A percentile compares a stretch with the other conserved stretches of the same genome.
These are phyloP conservation scores for Kazachstania taianensis DNA, from an alignment of 805 yeast genomes.

Conservation along the genomic window DNA sequence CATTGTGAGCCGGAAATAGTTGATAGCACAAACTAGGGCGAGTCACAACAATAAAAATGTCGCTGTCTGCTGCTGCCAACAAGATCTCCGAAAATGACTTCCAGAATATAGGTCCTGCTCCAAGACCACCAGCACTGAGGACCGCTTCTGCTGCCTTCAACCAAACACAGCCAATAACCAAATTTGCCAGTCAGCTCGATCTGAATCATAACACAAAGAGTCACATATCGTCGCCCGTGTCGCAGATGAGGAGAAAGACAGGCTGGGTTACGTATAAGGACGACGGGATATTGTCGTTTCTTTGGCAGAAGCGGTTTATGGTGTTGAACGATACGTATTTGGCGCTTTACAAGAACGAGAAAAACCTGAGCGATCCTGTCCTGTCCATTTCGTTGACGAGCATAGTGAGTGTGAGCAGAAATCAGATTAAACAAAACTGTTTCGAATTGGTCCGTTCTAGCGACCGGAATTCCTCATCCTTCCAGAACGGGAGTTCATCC, in stretches of 20 bases:
- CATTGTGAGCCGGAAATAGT: too few species aligned
- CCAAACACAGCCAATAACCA: conserved; percentile 29
- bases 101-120: conserved; percentile 48
- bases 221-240: conserved; percentile 7
- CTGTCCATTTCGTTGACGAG: conserved; percentile 47
- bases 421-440: conserved; percentile 65
- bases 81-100: conserved; percentile 38
- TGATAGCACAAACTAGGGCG: too few species aligned
- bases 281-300: conserved; percentile 77
- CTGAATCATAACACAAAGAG: conserved; percentile 6
- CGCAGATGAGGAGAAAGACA: conserved; percentile 17
- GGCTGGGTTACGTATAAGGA: conserved; percentile 93
- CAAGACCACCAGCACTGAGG: conserved; percentile 35
- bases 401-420: conserved; percentile 53
- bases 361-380: conserved; percentile 35
- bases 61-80: conserved; percentile 38
- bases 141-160: conserved; percentile 21
- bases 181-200: conserved; percentile 27
- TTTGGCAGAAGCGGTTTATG: conserved; percentile 87
- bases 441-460: conserved; percentile 60
- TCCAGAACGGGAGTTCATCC: conserved; percentile 5
- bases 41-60: too few species aligned
- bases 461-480: conserved; percentile 20
- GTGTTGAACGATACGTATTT: conserved; percentile 66
- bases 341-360: conserved; percentile 64